Evolutionary conservation across 768 basidiomycete species (phyloP), one percentile per base, ranked within the genome.

Genomic region (Vararia minispora): DNA sequence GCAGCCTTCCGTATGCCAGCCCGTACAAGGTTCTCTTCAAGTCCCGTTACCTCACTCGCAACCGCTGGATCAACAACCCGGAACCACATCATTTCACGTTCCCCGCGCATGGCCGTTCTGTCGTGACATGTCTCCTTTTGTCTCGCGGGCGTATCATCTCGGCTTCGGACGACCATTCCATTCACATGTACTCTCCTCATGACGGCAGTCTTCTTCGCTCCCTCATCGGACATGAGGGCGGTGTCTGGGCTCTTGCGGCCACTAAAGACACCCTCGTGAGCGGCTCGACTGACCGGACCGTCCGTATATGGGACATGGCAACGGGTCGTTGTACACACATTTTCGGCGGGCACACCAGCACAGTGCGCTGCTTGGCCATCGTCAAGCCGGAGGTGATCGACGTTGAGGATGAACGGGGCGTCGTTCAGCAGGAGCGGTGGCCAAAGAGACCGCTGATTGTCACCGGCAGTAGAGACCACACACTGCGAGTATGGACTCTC

Each of bases 91-190:
- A 85, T 41, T 65, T 79, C 35, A 79, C 80, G 4, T 94, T 98
- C 64, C 71, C 81, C 1, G 91, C 91, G 9, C 86, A 91, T 49
- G 88, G 89, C 1, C 74, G 74, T 31, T 79, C 82, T 17, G 94
- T 97, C 44, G 90, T 99, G 55, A 99, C 94, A 28, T 95, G 91
- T 57, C 76, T 97, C 32, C 74, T 97, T 50, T 88, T 99, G 64
- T 95, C 94, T 35, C 77, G 79, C 43, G 85, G 86, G 22, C 88
- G 92, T 44, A 89, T 99, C 61, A 89, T 99, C 52, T 91, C 88
- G 9, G 92, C 94, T 9, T 94, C 90, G 1, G 94, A 99, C 58
- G 92, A 97, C 59, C 89, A 97, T 51, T 86, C 89, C 3, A 95
- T 98, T 52, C 87, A 92, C 53, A 78, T 99, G 32, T 97, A 94